Evolutionary conservation across 768 basidiomycete genomes (phyloP).

Genomic region (Fomitopsis pulvina): DNA sequence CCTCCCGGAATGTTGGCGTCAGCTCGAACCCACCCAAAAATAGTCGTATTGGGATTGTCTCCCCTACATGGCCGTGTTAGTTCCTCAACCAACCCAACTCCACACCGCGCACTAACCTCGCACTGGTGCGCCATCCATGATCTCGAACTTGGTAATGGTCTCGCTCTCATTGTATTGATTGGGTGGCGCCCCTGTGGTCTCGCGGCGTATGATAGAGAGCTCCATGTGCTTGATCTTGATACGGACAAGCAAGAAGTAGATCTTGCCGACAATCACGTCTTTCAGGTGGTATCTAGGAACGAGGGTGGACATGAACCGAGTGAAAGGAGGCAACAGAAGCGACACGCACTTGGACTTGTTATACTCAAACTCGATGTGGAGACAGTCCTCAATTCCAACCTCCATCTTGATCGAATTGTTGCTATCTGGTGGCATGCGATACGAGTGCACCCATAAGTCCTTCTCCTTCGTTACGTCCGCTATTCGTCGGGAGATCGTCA

Average conservation of each 20-base stretch:
- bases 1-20: slow-evolving; percentile 97
- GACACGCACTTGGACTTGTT: slow-evolving; percentile 92
- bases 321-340: neutral
- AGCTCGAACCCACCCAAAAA: slow-evolving; percentile 98
- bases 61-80: slow-evolving; percentile 44
- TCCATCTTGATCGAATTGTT: slow-evolving; percentile 99
- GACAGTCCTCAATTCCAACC: slow-evolving; percentile 97
- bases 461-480: slow-evolving; percentile 91
- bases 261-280: slow-evolving; percentile 99
- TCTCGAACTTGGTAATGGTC: slow-evolving; percentile 99
- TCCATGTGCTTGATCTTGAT: slow-evolving; percentile 99
- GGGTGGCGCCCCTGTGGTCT: slow-evolving; percentile 96
- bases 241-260: slow-evolving; percentile 95
- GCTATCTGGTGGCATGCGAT: slow-evolving; percentile 96
- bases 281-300: slow-evolving; percentile 86
- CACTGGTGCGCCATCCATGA: slow-evolving; percentile 99
- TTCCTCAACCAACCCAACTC: neutral
- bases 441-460: slow-evolving; percentile 97
- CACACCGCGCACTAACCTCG: slow-evolving; percentile 47
- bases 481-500: slow-evolving; percentile 85
- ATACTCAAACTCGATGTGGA: slow-evolving; percentile 99
- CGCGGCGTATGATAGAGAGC: slow-evolving; percentile 92
- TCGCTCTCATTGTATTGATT: slow-evolving; percentile 99
- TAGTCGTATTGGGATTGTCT: slow-evolving; percentile 95
- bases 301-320: neutral